Percentiles rank a stretch among this genome's conserved stretches.
Conservation (phyloP, 2,329 filamentous ascomycete species). For the Colletotrichum viniferum region DNA sequence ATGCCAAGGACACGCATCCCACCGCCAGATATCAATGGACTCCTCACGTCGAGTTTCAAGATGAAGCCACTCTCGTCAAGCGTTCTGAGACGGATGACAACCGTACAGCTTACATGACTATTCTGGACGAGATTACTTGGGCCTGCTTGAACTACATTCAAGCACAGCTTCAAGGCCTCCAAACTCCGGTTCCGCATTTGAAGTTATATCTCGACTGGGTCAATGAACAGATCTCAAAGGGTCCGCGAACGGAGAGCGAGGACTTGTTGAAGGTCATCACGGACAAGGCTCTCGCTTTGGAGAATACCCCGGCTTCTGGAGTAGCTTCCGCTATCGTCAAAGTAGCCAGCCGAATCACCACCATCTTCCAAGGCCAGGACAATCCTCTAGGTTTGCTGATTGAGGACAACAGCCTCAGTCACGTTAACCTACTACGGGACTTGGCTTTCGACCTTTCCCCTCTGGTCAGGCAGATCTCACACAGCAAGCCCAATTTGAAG, state of each 20-base stretch:
- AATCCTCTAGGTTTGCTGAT: constrained; percentile 34
- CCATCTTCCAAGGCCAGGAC: constrained; percentile 27
- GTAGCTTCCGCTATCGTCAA: not conserved
- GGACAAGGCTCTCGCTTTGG: not conserved
- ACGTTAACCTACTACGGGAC: not conserved
- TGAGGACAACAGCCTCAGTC: constrained; percentile 29
- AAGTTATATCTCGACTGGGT: constrained; percentile 32
- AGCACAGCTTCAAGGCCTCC: constrained; percentile 20
- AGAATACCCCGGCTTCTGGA: not conserved
- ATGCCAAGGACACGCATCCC: constrained; percentile 26
- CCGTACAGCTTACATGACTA: constrained; percentile 8
- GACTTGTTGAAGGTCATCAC: not conserved
- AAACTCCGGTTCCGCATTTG: constrained; percentile 28
- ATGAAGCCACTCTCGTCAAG: constrained; percentile 25
- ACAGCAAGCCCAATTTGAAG: constrained; percentile 25
- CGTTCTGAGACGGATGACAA: not conserved
- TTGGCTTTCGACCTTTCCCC: not conserved
- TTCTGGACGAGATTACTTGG: constrained; percentile 33
- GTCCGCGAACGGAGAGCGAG: not conserved
- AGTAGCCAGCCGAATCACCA: constrained; percentile 19
- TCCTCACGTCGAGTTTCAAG: constrained; percentile 33
- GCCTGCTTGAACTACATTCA: constrained; percentile 29
- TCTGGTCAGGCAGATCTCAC: constrained; percentile 9
- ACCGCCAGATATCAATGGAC: constrained; percentile 33
- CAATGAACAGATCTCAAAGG: not conserved